These are phyloP conservation scores for Crithidia expoeki DNA, from an alignment of 208 protist genomes.

Conservation along the genomic window DNA sequence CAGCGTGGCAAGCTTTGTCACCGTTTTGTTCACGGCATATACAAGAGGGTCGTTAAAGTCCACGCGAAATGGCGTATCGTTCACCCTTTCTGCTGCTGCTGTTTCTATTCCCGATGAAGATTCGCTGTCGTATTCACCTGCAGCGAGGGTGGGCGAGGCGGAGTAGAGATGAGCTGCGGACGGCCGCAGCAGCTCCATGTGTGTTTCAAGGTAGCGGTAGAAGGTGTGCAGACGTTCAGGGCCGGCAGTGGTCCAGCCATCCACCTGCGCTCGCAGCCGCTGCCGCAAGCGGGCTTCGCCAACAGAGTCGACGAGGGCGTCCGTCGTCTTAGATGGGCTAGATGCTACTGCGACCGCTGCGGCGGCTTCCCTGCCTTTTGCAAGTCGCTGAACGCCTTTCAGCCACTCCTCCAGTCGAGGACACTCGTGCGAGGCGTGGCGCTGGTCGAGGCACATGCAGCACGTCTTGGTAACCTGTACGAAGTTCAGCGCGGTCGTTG, in stretches of 20 bases:
- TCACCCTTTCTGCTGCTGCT: constrained; percentile 3
- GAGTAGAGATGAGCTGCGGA: too few species aligned
- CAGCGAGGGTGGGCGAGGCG: too few species aligned
- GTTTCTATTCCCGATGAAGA: too few species aligned
- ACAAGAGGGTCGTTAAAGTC: constrained; percentile 56
- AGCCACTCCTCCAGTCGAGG: constrained; percentile 72
- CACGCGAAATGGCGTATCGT: neutral
- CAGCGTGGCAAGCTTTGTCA: constrained; percentile 54
- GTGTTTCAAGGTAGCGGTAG: constrained; percentile 71
- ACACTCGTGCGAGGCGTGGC: constrained; percentile 77
- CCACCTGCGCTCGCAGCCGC: constrained; percentile 73
- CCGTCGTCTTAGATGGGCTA: neutral
- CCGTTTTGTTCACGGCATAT: constrained; percentile 77
- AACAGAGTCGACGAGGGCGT: constrained; percentile 9
- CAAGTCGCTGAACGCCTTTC: constrained; percentile 43
- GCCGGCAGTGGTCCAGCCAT: constrained; percentile 81
- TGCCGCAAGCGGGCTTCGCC: constrained; percentile 28
- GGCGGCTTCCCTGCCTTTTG: neutral
- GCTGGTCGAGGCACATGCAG: constrained; percentile 90
- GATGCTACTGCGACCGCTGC: neutral
- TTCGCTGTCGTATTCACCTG: too few species aligned
- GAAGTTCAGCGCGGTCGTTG: constrained; percentile 55
- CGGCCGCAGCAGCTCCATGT: constrained; percentile 50
- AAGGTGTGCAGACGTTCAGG: constrained; percentile 83
- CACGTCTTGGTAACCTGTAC: constrained; percentile 85